A percentile compares a stretch with the other conserved stretches of the same genome.
Conservation (phyloP, 805 yeast genomes). For the Ogataea pini region DNA sequence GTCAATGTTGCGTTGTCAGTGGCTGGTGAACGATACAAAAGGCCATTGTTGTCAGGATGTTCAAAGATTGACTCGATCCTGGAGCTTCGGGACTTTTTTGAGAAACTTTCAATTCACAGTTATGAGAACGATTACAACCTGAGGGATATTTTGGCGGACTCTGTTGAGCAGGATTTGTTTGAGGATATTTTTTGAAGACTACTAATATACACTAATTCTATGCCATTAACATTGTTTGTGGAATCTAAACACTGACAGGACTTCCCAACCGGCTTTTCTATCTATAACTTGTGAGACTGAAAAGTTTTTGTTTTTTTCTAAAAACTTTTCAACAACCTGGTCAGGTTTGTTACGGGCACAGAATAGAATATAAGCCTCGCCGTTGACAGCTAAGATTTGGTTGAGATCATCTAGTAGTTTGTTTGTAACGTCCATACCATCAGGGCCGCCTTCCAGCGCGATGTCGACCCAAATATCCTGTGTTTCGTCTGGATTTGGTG, state of each 20-base stretch:
- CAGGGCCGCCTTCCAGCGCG: slow-evolving; percentile 85
- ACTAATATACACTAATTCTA: slow-evolving; percentile 1
- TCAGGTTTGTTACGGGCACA: slow-evolving; percentile 90
- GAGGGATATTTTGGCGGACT: slow-evolving; percentile 39
- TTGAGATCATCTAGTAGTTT: slow-evolving; percentile 56
- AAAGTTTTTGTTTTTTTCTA: slow-evolving; percentile 45
- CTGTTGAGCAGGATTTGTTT: slow-evolving; percentile 57
- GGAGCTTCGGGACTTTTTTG: slow-evolving; percentile 63
- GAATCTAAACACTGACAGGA: slow-evolving; percentile 72
- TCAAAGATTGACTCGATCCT: slow-evolving; percentile 41
- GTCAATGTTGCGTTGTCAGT: slow-evolving; percentile 24
- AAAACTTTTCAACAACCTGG: slow-evolving; percentile 51
- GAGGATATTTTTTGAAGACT: slow-evolving; percentile 49
- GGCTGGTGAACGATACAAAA: slow-evolving; percentile 21
- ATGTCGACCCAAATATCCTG: slow-evolving; percentile 74
- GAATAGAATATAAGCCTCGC: slow-evolving; percentile 84
- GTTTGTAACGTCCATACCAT: slow-evolving; percentile 88
- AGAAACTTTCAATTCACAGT: slow-evolving; percentile 59
- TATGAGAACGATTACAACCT: slow-evolving; percentile 68
- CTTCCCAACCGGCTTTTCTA: slow-evolving; percentile 96
- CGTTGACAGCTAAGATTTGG: slow-evolving; percentile 52
- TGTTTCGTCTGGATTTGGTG: slow-evolving; percentile 45
- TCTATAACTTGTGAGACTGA: slow-evolving; percentile 49
- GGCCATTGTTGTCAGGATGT: slow-evolving; percentile 50
- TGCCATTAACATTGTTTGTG: slow-evolving; percentile 30